These are phyloP conservation scores for Platanthera guangdongensis DNA, from an alignment of 106 monocot species.

Conservation along the genomic window DNA sequence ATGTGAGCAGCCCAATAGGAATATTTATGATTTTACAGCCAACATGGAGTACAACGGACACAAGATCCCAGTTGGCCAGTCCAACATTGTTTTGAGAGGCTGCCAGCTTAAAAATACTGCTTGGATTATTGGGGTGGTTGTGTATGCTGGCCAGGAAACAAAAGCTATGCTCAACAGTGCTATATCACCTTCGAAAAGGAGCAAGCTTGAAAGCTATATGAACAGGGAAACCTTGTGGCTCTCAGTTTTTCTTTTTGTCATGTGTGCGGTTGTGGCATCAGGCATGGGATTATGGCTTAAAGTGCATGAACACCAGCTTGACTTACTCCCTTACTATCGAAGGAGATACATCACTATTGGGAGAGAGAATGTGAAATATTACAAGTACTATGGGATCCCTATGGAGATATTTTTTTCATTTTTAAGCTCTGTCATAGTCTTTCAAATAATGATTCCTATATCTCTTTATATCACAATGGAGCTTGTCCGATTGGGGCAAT, in stretches of 20 bases:
- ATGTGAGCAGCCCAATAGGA: slow-evolving; percentile 96
- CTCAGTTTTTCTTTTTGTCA: slow-evolving; percentile 74
- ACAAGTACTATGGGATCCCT: slow-evolving; percentile 76
- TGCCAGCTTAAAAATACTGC: slow-evolving; percentile 94
- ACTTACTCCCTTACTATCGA: slow-evolving; percentile 80
- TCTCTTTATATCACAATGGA: slow-evolving; percentile 98
- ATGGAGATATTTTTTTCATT: slow-evolving; percentile 97
- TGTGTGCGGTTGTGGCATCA: slow-evolving; percentile 88
- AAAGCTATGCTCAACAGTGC: slow-evolving; percentile 99
- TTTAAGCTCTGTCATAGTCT: slow-evolving; percentile 88
- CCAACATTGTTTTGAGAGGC: slow-evolving; percentile 90
- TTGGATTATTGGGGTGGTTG: slow-evolving; percentile 89
- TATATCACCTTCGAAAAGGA: slow-evolving; percentile 86
- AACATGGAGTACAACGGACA: slow-evolving; percentile 85
- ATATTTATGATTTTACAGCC: slow-evolving; percentile 92
- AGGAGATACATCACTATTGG: slow-evolving; percentile 61
- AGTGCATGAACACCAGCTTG: slow-evolving; percentile 47
- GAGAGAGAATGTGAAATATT: slow-evolving; percentile 57
- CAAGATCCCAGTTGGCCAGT: slow-evolving; percentile 79
- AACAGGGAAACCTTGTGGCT: slow-evolving; percentile 97
- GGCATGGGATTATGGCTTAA: slow-evolving; percentile 93
- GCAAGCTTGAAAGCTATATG: slow-evolving; percentile 90
- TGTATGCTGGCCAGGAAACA: slow-evolving; percentile 99
- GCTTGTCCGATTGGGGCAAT: slow-evolving; percentile 86
- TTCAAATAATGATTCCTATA: slow-evolving; percentile 99